phyloP scores from a whole-genome alignment of 1,139 yeast genomes.

The Scheffersomyces insectosa region DNA sequence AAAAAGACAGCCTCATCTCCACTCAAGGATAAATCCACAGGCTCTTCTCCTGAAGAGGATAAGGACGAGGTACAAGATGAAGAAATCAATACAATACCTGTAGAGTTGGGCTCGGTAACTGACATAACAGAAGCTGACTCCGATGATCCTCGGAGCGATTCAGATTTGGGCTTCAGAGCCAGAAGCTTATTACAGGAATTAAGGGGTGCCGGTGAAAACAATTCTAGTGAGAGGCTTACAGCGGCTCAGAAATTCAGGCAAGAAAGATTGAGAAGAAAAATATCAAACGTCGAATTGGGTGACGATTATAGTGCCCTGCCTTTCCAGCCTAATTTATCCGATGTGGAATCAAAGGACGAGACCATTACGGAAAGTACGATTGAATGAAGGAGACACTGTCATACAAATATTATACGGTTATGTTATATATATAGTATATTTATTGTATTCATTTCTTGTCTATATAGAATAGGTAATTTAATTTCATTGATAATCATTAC shows the following conservation, averaged over 20 bases:
- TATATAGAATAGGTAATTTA: neutral
- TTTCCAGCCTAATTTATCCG: too few species aligned
- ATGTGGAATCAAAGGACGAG: too few species aligned
- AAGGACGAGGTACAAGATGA: conserved; percentile 10
- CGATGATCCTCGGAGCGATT: conserved; percentile 20
- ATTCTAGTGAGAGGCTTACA: conserved; percentile 16
- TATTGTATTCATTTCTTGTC: neutral
- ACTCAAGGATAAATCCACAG: conserved; percentile 2
- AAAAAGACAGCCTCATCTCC: conserved; percentile 16
- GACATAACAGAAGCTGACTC: conserved; percentile 7
- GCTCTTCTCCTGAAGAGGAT: conserved; percentile 1
- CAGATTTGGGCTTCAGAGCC: conserved; percentile 60
- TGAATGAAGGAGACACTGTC: too few species aligned
- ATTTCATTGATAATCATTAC: neutral
- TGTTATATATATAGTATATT: too few species aligned
- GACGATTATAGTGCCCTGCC: conserved; percentile 7
- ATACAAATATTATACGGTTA: too few species aligned
- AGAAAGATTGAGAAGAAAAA: conserved; percentile 27
- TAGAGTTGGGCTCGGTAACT: conserved; percentile 2
- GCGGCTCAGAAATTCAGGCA: conserved; percentile 43
- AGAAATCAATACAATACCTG: conserved; percentile 4
- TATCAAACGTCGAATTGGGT: conserved; percentile 9
- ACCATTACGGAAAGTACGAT: too few species aligned
- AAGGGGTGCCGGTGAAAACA: conserved; percentile 37
- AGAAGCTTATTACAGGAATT: conserved; percentile 59